Evolutionary conservation across 2,329 filamentous ascomycete genomes (phyloP).

Genomic region (Venturia carpophila): DNA sequence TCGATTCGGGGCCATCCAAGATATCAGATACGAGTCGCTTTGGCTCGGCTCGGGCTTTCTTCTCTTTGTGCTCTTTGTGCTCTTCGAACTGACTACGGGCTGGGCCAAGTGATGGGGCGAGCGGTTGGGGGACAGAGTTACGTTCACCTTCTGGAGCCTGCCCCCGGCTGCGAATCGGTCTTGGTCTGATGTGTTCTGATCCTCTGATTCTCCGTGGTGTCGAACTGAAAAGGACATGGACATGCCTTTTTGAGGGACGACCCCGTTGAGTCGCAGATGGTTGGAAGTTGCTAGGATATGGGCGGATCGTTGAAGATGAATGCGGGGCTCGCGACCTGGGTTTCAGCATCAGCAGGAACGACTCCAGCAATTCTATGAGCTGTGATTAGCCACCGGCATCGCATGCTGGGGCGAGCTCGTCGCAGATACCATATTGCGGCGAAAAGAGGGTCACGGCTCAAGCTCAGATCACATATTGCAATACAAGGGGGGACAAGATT

Average conservation of each 20-base stretch:
- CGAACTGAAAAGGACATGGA: not conserved
- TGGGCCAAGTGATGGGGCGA: not conserved
- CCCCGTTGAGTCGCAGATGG: not conserved
- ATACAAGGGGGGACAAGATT: not conserved
- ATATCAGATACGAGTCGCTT: slow-evolving; percentile 13
- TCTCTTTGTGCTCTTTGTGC: too few species aligned
- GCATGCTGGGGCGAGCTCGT: not conserved
- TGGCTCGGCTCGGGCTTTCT: slow-evolving; percentile 1
- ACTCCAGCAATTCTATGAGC: not conserved
- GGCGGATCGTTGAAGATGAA: not conserved
- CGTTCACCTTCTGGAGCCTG: slow-evolving; percentile 5
- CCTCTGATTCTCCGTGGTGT: not conserved
- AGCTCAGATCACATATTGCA: slow-evolving; percentile 11
- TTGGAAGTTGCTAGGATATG: not conserved
- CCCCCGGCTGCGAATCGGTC: not conserved
- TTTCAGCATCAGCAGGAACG: not conserved
- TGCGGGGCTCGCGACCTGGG: slow-evolving; percentile 8
- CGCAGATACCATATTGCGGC: not conserved
- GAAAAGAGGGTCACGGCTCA: slow-evolving; percentile 1
- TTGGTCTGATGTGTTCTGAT: slow-evolving; percentile 1
- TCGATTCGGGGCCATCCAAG: not conserved
- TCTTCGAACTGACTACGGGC: slow-evolving; percentile 6
- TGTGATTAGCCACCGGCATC: slow-evolving; percentile 5
- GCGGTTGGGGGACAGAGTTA: not conserved
- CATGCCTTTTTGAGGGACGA: not conserved